Evolutionary conservation across 2,329 filamentous ascomycete species (phyloP), one percentile per base, ranked within the genome.

Genomic region (Didymella segeticola): DNA sequence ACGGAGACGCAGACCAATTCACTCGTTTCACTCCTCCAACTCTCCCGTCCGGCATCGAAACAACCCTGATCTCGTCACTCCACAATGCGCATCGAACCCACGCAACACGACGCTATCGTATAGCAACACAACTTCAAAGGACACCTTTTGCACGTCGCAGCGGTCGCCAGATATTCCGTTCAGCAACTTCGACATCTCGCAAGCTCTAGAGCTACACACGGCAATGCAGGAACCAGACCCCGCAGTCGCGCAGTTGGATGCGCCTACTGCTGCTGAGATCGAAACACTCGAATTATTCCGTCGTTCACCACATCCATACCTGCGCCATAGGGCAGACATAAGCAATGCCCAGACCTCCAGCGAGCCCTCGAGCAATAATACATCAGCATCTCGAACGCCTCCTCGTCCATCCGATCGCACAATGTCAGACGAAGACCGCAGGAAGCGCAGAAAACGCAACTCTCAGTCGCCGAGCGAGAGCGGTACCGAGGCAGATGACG

Each of bases 401-500:
- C 56, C 58, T 26, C 52, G 48, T 14, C 56, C 62, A 19, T 55
- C 63, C 14, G 51, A 59, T 42, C 49, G 57, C 49, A 61, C 62
- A 55, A 60, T 60, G 58, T 61, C 61, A 34, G 71, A 70, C 42
- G 58, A 64, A 39, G 66, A 70, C 53, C 56, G 58, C 14, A 62
- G 63, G 33, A 69, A 62, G 34, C 60, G 66, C 22, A 63, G 68
- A 50, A 73, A 68, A 60, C 34, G 38, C n/a, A 31, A 45, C 10
- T 69, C 70, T 9, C 67, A 66, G 29, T 73, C 71, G 30, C 85
- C 84, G 10, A 96, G 91, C 73, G 93, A 96, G 63, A 96, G 92
- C 72, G 93, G 93, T 20, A 96, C 93, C 15, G 93, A 98, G 72
- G 93, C 93, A 31, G 93, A 97, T 67, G 93, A 98, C 77, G 93